phyloP scores from a whole-genome alignment of 2,329 filamentous ascomycete species.

The Fusarium sp. region DNA sequence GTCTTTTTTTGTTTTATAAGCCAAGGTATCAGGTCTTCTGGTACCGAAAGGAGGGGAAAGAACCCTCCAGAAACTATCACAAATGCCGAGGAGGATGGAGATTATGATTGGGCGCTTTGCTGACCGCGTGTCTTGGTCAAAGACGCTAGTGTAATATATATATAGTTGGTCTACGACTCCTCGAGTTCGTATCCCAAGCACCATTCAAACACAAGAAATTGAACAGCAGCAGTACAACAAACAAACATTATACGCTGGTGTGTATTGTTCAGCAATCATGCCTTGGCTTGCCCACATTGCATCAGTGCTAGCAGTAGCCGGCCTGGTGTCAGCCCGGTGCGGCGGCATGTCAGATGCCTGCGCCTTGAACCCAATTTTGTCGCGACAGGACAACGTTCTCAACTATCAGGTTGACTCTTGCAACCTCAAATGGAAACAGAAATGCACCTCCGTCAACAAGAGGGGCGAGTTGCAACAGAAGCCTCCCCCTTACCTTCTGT shows the following conservation, averaged over 20 bases:
- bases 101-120: not conserved
- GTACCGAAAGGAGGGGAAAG: not conserved
- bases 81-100: not conserved
- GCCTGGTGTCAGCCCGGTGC: not conserved
- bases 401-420: not conserved
- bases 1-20: too few species aligned
- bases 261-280: not conserved
- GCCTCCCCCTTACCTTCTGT: not conserved
- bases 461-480: not conserved
- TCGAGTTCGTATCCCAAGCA: not conserved
- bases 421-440: not conserved
- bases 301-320: not conserved
- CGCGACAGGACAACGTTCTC: not conserved
- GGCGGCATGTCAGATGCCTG: conserved; percentile 5
- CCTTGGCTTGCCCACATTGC: not conserved
- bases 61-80: not conserved
- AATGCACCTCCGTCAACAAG: not conserved
- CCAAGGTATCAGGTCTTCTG: too few species aligned
- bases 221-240: not conserved
- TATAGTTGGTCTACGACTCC: not conserved
- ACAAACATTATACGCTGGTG: not conserved
- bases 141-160: not conserved
- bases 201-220: not conserved
- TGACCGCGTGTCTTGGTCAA: not conserved
- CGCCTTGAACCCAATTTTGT: not conserved